Percentiles rank a stretch among this genome's conserved stretches.
Conservation (phyloP, 176 grass and related monocot genomes). For the Carex myosuroides region DNA sequence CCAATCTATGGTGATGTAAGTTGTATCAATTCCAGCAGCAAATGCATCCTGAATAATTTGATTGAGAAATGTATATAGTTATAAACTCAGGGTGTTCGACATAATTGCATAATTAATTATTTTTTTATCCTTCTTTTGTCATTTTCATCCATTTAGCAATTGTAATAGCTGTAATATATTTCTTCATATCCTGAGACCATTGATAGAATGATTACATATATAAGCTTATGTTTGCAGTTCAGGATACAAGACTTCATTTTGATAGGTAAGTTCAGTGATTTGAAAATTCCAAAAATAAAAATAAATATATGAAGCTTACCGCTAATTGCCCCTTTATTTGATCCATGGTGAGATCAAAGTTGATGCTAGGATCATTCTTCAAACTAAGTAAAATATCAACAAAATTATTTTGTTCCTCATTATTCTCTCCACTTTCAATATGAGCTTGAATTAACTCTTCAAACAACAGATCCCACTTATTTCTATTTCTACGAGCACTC, state of each 20-base stretch:
- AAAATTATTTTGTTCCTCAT: background rate
- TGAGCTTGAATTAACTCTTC: background rate
- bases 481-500: background rate
- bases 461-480: background rate
- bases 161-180: background rate
- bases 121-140: background rate
- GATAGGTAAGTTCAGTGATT: background rate
- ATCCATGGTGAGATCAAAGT: slow-evolving; percentile 2
- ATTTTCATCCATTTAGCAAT: background rate
- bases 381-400: slow-evolving; percentile 27
- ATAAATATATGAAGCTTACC: background rate
- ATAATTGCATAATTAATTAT: background rate
- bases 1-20: slow-evolving; percentile 30
- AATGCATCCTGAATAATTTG: background rate
- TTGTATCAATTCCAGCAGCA: slow-evolving; percentile 1
- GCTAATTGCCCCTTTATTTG: slow-evolving; percentile 11
- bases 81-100: background rate
- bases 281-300: background rate
- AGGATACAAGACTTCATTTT: background rate
- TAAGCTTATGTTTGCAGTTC: background rate
- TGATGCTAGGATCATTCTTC: slow-evolving; percentile 18
- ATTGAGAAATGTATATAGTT: background rate
- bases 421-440: background rate
- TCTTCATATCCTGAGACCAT: background rate
- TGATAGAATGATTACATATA: background rate